Evolutionary conservation across 768 basidiomycete genomes (phyloP), one percentile per base, ranked within the genome.

Genomic region (Phlebiopsis flavidoalba): DNA sequence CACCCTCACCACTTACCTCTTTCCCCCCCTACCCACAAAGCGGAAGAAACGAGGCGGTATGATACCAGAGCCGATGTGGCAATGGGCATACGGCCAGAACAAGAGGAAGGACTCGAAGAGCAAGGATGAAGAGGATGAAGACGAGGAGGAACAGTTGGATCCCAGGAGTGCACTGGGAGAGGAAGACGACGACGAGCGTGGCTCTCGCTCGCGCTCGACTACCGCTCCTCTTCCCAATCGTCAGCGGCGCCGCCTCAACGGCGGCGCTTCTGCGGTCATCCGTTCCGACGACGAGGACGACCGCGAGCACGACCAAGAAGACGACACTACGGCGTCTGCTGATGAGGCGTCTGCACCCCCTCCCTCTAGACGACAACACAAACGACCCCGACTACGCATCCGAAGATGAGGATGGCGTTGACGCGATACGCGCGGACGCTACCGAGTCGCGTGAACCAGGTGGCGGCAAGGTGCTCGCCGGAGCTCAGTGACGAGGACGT

Each of bases 51-150:
- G 68, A 19, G 82, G 86, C 66, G 87, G 86, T 58, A 78, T 91
- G 61, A 85, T 90, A 0, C 89, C 91, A 31, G 85, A 85, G 37
- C 83, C 83, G 57, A 93, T 92, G 89, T 93, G 91, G 91, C 89
- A 82, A 24, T 93, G 91, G 91, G 89, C 85, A 14, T 80, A 80
- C 65, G 85, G 83, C 70, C 77, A 69, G 57, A 64, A 63, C 58
- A 70, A 68, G 47, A 71, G 71, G 66, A 53, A 79, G 72, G 72
- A 72, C 62, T 53, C 70, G 59, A 65, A 75, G 64, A 61, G 69
- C 61, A 74, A 73, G 37, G 73, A 67, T 35, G 69, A 72, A 40
- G 73, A 75, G 56, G 80, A 82, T 60, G 79, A 82, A 60, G 82
- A 80, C 53, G 81, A 83, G 55, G 78, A 79, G 62, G 74, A 74